phyloP scores from a whole-genome alignment of 768 basidiomycete species.

The Tubosaeta sp. region DNA sequence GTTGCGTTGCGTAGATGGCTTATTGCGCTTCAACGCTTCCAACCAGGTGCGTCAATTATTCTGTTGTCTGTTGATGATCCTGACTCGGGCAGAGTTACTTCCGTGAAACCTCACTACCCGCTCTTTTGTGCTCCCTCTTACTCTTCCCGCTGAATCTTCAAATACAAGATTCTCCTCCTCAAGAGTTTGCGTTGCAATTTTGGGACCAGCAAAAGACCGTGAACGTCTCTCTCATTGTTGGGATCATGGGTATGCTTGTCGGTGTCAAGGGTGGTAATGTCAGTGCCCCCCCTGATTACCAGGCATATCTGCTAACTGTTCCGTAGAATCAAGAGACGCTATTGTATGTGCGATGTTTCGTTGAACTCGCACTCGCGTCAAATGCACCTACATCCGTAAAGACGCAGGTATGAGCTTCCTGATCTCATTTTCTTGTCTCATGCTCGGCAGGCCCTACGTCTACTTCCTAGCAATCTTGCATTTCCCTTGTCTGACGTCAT shows the following conservation, averaged over 20 bases:
- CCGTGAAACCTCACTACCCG: slow-evolving; percentile 75
- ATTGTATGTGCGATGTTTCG: slow-evolving; percentile 67
- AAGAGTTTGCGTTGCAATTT: slow-evolving; percentile 92
- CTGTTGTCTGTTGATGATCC: neutral
- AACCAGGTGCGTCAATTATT: slow-evolving; percentile 66
- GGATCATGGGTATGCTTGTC: slow-evolving; percentile 82
- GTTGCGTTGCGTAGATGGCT: slow-evolving; percentile 77
- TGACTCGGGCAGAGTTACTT: slow-evolving; percentile 78
- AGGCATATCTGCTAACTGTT: slow-evolving; percentile 2
- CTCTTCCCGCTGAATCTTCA: slow-evolving; percentile 66
- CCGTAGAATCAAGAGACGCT: slow-evolving; percentile 52
- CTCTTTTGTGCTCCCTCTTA: slow-evolving; percentile 61
- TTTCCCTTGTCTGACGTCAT: slow-evolving; percentile 66
- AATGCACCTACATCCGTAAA: slow-evolving; percentile 88
- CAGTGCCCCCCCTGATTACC: slow-evolving; percentile 24
- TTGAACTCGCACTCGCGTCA: slow-evolving; percentile 88
- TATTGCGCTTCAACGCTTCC: slow-evolving; percentile 88
- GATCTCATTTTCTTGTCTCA: slow-evolving; percentile 21
- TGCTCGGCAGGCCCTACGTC: slow-evolving; percentile 47
- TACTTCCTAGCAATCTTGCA: slow-evolving; percentile 51
- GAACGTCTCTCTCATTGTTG: slow-evolving; percentile 76
- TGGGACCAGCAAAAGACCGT: slow-evolving; percentile 91
- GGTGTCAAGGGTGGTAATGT: slow-evolving; percentile 65
- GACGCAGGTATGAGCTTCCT: slow-evolving; percentile 56
- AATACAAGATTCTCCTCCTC: slow-evolving; percentile 57